These are phyloP conservation scores for Trichophyton simii DNA, from an alignment of 2,329 filamentous ascomycete species.

Conservation along the genomic window DNA sequence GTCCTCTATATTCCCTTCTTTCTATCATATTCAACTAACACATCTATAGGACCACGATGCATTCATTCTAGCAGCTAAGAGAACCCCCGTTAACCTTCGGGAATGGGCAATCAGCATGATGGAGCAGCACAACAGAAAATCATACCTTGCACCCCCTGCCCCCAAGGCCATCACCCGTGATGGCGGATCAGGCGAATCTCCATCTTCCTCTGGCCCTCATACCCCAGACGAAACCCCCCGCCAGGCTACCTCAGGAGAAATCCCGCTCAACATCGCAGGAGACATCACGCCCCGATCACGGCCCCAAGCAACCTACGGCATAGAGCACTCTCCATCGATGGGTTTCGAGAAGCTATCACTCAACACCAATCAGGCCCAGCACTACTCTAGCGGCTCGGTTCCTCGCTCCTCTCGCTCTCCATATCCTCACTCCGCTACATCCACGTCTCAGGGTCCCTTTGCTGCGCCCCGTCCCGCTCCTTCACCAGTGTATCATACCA, in stretches of 20 bases:
- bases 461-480: conserved; percentile 10
- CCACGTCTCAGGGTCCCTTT: conserved; percentile 8
- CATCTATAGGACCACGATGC: conserved; percentile 64
- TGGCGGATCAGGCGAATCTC: conserved; percentile 41
- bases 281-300: conserved; percentile 13
- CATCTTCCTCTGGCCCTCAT: conserved; percentile 31
- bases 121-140: conserved; percentile 90
- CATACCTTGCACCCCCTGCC: conserved; percentile 72
- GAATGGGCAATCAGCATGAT: conserved; percentile 92
- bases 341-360: conserved; percentile 35
- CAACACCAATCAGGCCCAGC: conserved; percentile 7
- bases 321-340: conserved; percentile 21
- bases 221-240: conserved; percentile 27
- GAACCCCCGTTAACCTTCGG: conserved; percentile 84
- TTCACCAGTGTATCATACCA: conserved; percentile 6
- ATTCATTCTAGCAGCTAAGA: conserved; percentile 91
- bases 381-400: not conserved
- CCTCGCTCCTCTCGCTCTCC: conserved; percentile 4
- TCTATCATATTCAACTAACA: not conserved
- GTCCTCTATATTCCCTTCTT: conserved; percentile 24
- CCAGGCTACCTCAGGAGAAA: conserved; percentile 55
- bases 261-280: conserved; percentile 42
- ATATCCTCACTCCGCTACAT: conserved; percentile 6
- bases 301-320: conserved; percentile 2
- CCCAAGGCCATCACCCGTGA: conserved; percentile 61